These are phyloP conservation scores for Suhomyces tanzawaensis DNA, from an alignment of 805 yeast species.

Conservation along the genomic window DNA sequence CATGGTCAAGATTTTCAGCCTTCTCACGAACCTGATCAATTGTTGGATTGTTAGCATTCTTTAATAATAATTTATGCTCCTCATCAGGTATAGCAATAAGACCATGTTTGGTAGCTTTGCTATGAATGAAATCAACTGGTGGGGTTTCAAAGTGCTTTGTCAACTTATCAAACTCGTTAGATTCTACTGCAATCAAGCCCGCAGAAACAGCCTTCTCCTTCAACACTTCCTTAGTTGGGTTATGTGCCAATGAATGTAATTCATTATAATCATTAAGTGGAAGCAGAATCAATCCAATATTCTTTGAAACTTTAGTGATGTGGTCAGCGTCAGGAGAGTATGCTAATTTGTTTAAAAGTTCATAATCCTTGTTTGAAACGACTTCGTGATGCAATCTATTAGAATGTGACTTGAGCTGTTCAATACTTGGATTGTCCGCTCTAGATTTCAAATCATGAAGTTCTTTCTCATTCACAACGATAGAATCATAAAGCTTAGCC, in stretches of 20 bases:
- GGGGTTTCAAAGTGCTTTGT: conserved; percentile 18
- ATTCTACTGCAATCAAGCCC: conserved; percentile 1
- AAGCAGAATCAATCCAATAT: conserved; percentile 12
- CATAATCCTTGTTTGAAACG: conserved; percentile 5
- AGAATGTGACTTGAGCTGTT: conserved; percentile 11
- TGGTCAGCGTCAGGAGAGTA: conserved; percentile 9
- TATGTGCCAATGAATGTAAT: conserved; percentile 16
- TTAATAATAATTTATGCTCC: conserved; percentile 12
- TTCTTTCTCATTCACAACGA: conserved; percentile 4
- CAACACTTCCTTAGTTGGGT: conserved; percentile 13
- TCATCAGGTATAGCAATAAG: conserved; percentile 10
- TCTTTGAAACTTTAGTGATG: conserved; percentile 4
- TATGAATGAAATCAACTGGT: conserved; percentile 28
- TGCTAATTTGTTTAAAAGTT: conserved; percentile 7
- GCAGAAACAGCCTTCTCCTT: conserved; percentile 6
- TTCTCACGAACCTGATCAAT: conserved; percentile 7
- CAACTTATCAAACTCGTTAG: conserved; percentile 12
- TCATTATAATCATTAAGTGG: neutral
- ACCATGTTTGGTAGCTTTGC: conserved; percentile 27
- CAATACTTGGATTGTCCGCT: conserved; percentile 6
- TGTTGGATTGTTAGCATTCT: conserved; percentile 10
- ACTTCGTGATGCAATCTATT: conserved; percentile 7
- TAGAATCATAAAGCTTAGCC: conserved; percentile 1
- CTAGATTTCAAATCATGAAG: conserved; percentile 4
- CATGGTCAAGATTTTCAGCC: conserved; percentile 5